Evolutionary conservation across 2,329 filamentous ascomycete species (phyloP).

Genomic region (Fusarium euwallaceae): DNA sequence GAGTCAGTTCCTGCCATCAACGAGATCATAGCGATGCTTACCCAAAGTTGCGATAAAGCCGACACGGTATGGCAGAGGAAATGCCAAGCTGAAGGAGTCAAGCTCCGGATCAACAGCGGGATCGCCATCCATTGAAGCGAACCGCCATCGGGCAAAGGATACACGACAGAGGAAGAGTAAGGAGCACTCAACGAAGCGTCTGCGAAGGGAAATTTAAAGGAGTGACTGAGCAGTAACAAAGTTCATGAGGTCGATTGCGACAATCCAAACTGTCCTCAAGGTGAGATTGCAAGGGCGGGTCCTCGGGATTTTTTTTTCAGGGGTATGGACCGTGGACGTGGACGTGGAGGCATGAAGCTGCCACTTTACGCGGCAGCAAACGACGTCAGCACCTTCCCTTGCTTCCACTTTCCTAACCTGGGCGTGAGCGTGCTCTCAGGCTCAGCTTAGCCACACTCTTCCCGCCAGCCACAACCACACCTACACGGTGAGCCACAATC

Average conservation of each 20-base stretch:
- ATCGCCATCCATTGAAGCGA: constrained; percentile 76
- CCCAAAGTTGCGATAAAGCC: constrained; percentile 88
- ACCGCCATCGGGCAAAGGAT: constrained; percentile 40
- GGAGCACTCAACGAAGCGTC: constrained; percentile 8
- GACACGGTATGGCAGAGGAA: constrained; percentile 91
- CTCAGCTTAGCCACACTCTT: not conserved
- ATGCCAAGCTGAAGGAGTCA: constrained; percentile 87
- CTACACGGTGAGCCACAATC: constrained; percentile 8
- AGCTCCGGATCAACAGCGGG: constrained; percentile 77
- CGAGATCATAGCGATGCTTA: constrained; percentile 56
- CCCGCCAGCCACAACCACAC: not conserved
- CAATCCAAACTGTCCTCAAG: constrained; percentile 45
- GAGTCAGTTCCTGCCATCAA: constrained; percentile 2
- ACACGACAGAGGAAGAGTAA: not conserved
- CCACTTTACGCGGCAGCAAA: constrained; percentile 12
- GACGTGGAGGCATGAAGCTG: not conserved
- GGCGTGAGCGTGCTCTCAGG: not conserved
- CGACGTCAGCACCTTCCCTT: constrained; percentile 20
- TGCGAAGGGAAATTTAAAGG: constrained; percentile 17
- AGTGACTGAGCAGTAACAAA: constrained; percentile 25
- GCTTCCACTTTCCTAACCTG: constrained; percentile 11
- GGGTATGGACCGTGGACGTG: constrained; percentile 30
- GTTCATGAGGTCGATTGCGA: constrained; percentile 39
- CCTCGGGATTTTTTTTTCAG: constrained; percentile 39
- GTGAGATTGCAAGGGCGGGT: constrained; percentile 37